Evolutionary conservation across 176 grass and related monocot species (phyloP).

Genomic region (Triticum timopheevii): DNA sequence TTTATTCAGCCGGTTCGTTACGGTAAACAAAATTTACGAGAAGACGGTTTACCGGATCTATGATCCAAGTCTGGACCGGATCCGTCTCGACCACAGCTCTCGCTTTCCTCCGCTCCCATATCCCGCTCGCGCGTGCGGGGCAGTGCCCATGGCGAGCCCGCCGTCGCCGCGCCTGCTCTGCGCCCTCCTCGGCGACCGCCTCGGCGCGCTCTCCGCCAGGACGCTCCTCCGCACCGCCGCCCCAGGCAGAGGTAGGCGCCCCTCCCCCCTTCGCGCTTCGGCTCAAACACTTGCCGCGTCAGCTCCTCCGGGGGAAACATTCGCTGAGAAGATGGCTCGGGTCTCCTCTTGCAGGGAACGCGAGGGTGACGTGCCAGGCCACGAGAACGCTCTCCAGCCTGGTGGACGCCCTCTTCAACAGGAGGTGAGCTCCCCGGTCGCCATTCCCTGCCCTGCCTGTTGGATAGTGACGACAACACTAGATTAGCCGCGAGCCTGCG

Average conservation of each 20-base stretch:
- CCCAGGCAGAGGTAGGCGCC: conserved; percentile 29
- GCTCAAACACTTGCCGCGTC: not conserved
- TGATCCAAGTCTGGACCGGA: too few relatives aligned
- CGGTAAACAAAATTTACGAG: too few relatives aligned
- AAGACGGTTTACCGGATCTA: too few relatives aligned
- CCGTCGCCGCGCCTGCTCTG: conserved; percentile 68
- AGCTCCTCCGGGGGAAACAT: not conserved
- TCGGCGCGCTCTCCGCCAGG: conserved; percentile 47
- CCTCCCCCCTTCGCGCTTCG: not conserved
- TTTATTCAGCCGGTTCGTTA: too few relatives aligned
- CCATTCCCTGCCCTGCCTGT: not conserved
- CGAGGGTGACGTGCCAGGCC: conserved; percentile 36
- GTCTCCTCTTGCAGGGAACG: conserved; percentile 45
- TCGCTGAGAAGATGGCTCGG: not conserved
- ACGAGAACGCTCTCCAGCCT: conserved; percentile 74
- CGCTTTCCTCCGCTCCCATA: not conserved
- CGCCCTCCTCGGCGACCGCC: conserved; percentile 65
- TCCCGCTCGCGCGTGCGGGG: not conserved
- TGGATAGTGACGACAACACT: not conserved
- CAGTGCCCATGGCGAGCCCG: conserved; percentile 49
- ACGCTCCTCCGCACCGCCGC: conserved; percentile 21
- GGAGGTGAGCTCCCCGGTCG: conserved; percentile 45
- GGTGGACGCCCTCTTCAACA: conserved; percentile 83
- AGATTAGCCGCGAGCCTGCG: not conserved
- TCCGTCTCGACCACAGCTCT: not conserved